Conservation (phyloP, 106 monocot species). For the Iris macrosiphon region DNA sequence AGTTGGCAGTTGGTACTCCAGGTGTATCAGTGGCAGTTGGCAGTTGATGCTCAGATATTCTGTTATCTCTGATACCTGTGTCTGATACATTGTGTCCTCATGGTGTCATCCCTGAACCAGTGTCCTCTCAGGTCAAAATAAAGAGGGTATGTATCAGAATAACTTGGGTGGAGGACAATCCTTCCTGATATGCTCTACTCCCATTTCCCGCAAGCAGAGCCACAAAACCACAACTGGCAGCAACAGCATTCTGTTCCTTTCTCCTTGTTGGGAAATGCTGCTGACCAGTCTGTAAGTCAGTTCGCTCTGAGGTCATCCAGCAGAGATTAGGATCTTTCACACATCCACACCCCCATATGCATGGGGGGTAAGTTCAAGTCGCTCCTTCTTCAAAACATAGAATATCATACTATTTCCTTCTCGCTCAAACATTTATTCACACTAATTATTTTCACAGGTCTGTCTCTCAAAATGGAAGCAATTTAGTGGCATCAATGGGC, state of each 20-base stretch:
- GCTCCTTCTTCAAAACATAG: no score
- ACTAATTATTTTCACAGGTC: constrained; percentile 31
- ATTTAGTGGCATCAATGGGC: constrained; percentile 19
- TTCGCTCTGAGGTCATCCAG: constrained; percentile 26
- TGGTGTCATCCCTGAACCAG: no score
- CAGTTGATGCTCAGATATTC: no score
- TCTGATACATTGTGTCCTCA: no score
- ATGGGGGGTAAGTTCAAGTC: constrained; percentile 21
- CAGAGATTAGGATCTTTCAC: constrained; percentile 41
- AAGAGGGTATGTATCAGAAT: no score
- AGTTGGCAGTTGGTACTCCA: no score
- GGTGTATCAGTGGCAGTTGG: no score
- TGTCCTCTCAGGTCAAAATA: no score
- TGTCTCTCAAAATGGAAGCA: constrained; percentile 20
- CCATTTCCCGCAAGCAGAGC: constrained; percentile 28
- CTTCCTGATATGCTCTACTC: constrained; percentile 21
- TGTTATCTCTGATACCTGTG: no score
- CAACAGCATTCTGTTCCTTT: constrained; percentile 15
- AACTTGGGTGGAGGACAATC: constrained; percentile 19
- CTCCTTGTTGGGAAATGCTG: constrained; percentile 19
- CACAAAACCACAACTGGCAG: constrained; percentile 35
- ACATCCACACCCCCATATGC: constrained; percentile 21
- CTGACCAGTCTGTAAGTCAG: constrained; percentile 34
- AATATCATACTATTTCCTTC: neutral
- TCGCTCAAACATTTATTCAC: neutral